Evolutionary conservation across 345 rosid species (phyloP).

Genomic region (Murraya paniculata): DNA sequence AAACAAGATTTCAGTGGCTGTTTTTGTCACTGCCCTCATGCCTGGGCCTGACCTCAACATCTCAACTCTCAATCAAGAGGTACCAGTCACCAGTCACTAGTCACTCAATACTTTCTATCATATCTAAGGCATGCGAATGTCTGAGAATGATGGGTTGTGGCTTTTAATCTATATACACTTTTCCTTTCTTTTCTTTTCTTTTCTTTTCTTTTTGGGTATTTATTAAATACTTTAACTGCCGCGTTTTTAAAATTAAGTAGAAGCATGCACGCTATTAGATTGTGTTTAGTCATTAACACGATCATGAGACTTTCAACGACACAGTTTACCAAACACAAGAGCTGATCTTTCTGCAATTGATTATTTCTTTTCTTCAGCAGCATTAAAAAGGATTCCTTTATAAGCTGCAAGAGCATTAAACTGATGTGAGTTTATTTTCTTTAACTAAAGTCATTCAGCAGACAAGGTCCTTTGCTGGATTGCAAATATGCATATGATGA

Average conservation of each 20-base stretch:
- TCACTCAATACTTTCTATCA: background rate
- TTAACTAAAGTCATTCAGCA: conserved; percentile 23
- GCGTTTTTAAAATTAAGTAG: too few species aligned
- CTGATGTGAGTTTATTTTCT: background rate
- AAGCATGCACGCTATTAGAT: too few species aligned
- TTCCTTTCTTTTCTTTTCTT: too few species aligned
- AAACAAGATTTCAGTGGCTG: conserved; percentile 24
- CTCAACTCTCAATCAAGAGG: conserved; percentile 35
- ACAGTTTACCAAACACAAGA: background rate
- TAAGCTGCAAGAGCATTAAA: background rate
- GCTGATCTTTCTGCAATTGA: background rate
- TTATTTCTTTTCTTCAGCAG: background rate
- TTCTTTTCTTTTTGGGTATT: too few species aligned
- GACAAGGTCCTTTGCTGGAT: conserved; percentile 35
- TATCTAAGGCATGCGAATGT: too few species aligned
- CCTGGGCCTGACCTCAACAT: conserved; percentile 39
- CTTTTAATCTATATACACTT: too few species aligned
- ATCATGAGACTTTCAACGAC: background rate
- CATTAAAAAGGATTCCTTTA: background rate
- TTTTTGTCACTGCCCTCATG: conserved; percentile 34
- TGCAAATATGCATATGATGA: conserved; percentile 31
- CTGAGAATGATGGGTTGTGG: too few species aligned
- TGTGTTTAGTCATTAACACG: too few species aligned
- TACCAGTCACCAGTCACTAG: background rate
- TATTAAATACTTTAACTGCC: too few species aligned